These are phyloP conservation scores for Tephrocybe sp. DNA, from an alignment of 768 basidiomycete genomes.

Conservation along the genomic window DNA sequence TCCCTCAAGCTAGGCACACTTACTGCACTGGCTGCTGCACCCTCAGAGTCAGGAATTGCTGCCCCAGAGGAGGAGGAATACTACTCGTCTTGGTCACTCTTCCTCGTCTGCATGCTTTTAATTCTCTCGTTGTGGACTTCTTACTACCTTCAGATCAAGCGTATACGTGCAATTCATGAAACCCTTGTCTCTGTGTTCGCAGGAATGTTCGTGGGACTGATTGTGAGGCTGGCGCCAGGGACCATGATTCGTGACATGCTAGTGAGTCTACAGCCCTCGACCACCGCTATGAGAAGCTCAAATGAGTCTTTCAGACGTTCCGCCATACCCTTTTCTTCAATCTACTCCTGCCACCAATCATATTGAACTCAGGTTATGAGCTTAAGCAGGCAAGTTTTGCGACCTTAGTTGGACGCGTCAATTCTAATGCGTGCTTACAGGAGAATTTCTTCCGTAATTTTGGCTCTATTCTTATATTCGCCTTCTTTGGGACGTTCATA, in stretches of 20 bases:
- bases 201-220: constrained; percentile 93
- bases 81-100: constrained; percentile 93
- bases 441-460: constrained; percentile 99
- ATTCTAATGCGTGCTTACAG: constrained; percentile 37
- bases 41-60: constrained; percentile 32
- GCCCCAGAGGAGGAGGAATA: constrained; percentile 79
- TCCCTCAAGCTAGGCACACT: constrained; percentile 36
- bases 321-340: constrained; percentile 98
- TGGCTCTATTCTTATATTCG: constrained; percentile 91
- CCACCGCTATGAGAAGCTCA: neutral
- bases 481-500: constrained; percentile 94
- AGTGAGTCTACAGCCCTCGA: constrained; percentile 49
- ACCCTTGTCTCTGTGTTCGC: constrained; percentile 94
- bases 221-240: constrained; percentile 88
- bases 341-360: constrained; percentile 95
- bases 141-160: constrained; percentile 96
- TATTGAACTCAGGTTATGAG: constrained; percentile 96
- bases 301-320: constrained; percentile 66
- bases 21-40: constrained; percentile 28
- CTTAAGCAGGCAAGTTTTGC: constrained; percentile 79
- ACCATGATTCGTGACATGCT: constrained; percentile 97
- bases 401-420: neutral
- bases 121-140: constrained; percentile 94
- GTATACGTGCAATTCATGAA: constrained; percentile 94
- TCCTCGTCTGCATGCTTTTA: constrained; percentile 89